These are phyloP conservation scores for Lippia alba DNA, from an alignment of 305 asterid species.

Conservation along the genomic window DNA sequence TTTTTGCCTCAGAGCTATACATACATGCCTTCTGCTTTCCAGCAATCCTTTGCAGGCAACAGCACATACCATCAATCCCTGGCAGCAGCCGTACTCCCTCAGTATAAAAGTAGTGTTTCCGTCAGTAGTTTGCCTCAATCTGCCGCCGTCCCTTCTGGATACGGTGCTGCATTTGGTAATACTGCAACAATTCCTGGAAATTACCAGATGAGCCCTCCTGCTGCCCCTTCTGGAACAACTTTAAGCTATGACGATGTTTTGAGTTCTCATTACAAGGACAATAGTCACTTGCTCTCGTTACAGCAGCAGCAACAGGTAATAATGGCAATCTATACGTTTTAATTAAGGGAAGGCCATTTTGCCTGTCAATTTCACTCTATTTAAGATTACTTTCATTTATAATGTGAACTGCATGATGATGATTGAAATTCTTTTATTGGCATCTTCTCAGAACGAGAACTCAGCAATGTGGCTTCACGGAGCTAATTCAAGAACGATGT, in stretches of 20 bases:
- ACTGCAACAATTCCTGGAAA: conserved; percentile 63
- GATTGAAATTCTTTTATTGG: background rate
- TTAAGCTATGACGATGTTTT: conserved; percentile 69
- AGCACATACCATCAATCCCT: conserved; percentile 72
- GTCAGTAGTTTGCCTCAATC: conserved; percentile 82
- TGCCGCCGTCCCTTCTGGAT: conserved; percentile 78
- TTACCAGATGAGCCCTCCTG: conserved; percentile 66
- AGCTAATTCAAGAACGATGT: conserved; percentile 68
- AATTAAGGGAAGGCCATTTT: no score
- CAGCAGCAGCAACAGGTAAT: conserved; percentile 67
- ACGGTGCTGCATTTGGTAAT: conserved; percentile 64
- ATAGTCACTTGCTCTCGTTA: conserved; percentile 62
- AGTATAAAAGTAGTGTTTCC: conserved; percentile 65
- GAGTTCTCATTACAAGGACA: conserved; percentile 85
- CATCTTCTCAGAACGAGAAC: conserved; percentile 64
- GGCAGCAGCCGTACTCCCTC: conserved; percentile 63
- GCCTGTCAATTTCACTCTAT: no score
- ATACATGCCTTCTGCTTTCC: conserved; percentile 80
- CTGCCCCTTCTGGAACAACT: conserved; percentile 63
- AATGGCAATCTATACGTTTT: background rate
- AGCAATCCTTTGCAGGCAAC: conserved; percentile 74
- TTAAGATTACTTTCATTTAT: no score
- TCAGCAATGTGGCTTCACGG: conserved; percentile 83
- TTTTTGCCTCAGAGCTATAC: conserved; percentile 73
- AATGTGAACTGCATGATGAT: background rate